These are phyloP conservation scores for Saccharomycopsis javanensis DNA, from an alignment of 805 yeast species.

Conservation along the genomic window DNA sequence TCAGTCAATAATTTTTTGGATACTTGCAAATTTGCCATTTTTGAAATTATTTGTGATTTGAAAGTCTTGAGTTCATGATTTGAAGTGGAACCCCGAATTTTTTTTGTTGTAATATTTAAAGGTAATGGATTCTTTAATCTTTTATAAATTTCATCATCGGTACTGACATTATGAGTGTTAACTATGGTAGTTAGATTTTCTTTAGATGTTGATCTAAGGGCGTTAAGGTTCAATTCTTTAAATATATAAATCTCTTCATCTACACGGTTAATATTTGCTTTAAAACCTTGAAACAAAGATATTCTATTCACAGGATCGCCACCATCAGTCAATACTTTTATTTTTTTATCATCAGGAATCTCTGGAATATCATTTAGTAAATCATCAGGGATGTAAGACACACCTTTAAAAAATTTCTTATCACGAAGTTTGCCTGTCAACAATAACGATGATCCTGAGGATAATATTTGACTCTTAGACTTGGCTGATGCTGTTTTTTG, in stretches of 20 bases:
- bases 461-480: not conserved
- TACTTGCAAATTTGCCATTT: conserved; percentile 47
- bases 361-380: conserved; percentile 46
- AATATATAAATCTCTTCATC: conserved; percentile 28
- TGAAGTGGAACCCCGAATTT: conserved; percentile 35
- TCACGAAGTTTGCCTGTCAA: not conserved
- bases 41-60: conserved; percentile 33
- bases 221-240: conserved; percentile 16
- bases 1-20: conserved; percentile 54
- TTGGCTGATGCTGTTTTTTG: not conserved
- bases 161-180: conserved; percentile 19
- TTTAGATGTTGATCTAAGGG: conserved; percentile 6
- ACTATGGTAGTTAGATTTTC: conserved; percentile 9
- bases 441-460: not conserved
- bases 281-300: conserved; percentile 62
- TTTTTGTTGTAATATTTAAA: conserved; percentile 32
- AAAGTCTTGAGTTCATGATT: conserved; percentile 30
- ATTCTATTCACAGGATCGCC: conserved; percentile 25
- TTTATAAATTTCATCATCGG: conserved; percentile 15
- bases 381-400: conserved; percentile 48
- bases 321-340: conserved; percentile 14
- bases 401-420: not conserved
- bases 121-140: conserved; percentile 27
- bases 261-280: conserved; percentile 46
- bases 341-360: conserved; percentile 5